Evolutionary conservation across 2,329 filamentous ascomycete genomes (phyloP).

Genomic region (Pyrenochaeta sp.): DNA sequence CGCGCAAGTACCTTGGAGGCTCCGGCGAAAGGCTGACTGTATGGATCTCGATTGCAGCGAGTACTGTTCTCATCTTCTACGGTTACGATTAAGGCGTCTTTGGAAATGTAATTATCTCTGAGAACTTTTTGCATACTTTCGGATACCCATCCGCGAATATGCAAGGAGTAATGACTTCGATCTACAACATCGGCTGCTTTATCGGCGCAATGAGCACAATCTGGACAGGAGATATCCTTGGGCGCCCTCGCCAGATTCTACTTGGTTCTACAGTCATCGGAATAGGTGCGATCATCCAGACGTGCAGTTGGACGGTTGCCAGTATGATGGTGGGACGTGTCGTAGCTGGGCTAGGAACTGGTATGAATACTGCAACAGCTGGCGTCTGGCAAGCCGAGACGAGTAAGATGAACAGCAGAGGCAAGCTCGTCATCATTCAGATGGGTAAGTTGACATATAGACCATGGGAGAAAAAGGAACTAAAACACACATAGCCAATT

Average conservation of each 20-base stretch:
- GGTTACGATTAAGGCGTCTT: slow-evolving; percentile 38
- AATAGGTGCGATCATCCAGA: slow-evolving; percentile 49
- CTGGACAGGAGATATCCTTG: slow-evolving; percentile 66
- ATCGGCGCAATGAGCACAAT: slow-evolving; percentile 52
- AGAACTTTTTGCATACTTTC: slow-evolving; percentile 41
- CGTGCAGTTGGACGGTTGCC: slow-evolving; percentile 46
- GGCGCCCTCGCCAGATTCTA: slow-evolving; percentile 65
- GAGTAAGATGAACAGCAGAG: slow-evolving; percentile 56
- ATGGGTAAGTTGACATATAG: slow-evolving; percentile 36
- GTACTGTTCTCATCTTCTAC: slow-evolving; percentile 54
- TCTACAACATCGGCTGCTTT: slow-evolving; percentile 56
- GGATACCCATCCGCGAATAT: slow-evolving; percentile 40
- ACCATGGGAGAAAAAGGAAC: background rate
- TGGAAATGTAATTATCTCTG: slow-evolving; percentile 46
- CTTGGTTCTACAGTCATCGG: slow-evolving; percentile 60
- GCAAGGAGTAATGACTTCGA: slow-evolving; percentile 53
- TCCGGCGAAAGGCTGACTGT: slow-evolving; percentile 61
- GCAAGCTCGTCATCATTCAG: slow-evolving; percentile 58
- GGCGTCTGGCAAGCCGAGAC: slow-evolving; percentile 60
- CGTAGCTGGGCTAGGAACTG: slow-evolving; percentile 56
- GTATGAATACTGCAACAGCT: slow-evolving; percentile 61
- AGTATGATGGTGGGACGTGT: slow-evolving; percentile 52
- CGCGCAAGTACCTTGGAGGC: slow-evolving; percentile 60
- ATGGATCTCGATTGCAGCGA: slow-evolving; percentile 62
- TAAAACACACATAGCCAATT: slow-evolving; percentile 43